Evolutionary conservation across 257 asterid genomes (phyloP).

Genomic region (Solanum virginianum): DNA sequence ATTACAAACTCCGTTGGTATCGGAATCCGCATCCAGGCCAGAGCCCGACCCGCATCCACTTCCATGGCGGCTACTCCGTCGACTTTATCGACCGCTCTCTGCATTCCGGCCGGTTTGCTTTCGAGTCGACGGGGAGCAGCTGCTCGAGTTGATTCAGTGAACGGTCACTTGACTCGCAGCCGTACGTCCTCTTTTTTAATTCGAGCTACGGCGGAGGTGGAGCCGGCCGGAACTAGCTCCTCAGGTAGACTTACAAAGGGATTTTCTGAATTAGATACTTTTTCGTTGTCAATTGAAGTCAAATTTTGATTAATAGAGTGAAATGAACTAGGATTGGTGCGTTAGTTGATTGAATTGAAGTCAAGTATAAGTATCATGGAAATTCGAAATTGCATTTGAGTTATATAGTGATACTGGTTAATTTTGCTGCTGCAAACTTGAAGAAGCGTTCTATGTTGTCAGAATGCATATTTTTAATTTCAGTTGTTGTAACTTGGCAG

Average conservation of each 20-base stretch:
- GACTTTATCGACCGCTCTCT: not conserved
- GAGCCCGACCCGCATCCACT: not conserved
- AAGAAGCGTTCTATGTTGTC: not conserved
- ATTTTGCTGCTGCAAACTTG: not conserved
- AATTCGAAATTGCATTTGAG: not conserved
- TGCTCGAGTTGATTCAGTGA: constrained; percentile 1
- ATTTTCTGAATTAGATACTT: too few relatives aligned
- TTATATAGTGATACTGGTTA: not conserved
- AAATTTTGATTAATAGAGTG: not conserved
- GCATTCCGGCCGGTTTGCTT: not conserved
- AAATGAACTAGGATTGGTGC: not conserved
- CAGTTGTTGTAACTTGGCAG: not conserved
- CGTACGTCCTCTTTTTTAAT: not conserved
- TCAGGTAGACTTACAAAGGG: constrained; percentile 6
- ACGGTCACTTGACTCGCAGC: not conserved
- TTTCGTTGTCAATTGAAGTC: not conserved
- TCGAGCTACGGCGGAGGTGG: constrained; percentile 11
- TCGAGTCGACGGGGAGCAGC: not conserved
- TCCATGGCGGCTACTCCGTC: not conserved
- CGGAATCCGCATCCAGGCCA: not conserved
- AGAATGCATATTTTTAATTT: not conserved
- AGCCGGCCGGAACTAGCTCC: constrained; percentile 8
- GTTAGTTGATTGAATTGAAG: not conserved
- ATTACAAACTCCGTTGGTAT: not conserved
- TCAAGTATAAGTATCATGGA: not conserved